Evolutionary conservation across 2,329 filamentous ascomycete species (phyloP), one percentile per base, ranked within the genome.

Genomic region (Beauveria brongniartii): DNA sequence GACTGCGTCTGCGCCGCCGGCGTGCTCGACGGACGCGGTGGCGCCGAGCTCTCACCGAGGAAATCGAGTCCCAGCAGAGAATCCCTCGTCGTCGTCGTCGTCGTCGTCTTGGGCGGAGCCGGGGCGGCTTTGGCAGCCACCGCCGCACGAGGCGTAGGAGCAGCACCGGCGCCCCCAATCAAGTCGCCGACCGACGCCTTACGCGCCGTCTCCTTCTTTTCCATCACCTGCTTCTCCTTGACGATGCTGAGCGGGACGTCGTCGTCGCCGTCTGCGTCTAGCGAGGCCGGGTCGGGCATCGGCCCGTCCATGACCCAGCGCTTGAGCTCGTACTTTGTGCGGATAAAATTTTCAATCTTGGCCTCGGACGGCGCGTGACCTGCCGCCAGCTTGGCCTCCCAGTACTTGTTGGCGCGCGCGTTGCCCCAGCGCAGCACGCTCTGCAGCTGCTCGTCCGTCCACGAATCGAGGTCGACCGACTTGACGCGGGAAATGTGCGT

Each of bases 291-390:
- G 72, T 97, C 92, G 5, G 95, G 95, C 71, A 95, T 93, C 5
- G 86, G 87, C 1, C 94, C 94, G 63, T 99, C 94, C 92, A 97
- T 97, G n/a, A 92, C 89, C 94, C 94, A 99, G 77, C 95, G 84
- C 83, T 96, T 97, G 59, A 94, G 89, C 74, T 99, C 94, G 75
- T 99, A 99, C 76, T 99, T 99, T 61, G 95, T 99, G 67, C 94
- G 87, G 69, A 99, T 97, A 71, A 99, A 99, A 80, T 97, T 99
- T 82, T 99, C 94, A 68, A 99, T 97, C 82, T 99, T 99, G 67
- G 90, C 84, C 78, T 99, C 95, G 24, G 93, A 96, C 1, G 94
- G 94, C 52, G 93, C 86, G 75, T 99, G 94, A 63, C 92, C 92
- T 16, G 88, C 78, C 2, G 93, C 92, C 70, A 99, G 78, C 78